A percentile compares a stretch with the other conserved stretches of the same genome.
Conservation (phyloP, 768 basidiomycete species). For the Auriscalpium vulgare region DNA sequence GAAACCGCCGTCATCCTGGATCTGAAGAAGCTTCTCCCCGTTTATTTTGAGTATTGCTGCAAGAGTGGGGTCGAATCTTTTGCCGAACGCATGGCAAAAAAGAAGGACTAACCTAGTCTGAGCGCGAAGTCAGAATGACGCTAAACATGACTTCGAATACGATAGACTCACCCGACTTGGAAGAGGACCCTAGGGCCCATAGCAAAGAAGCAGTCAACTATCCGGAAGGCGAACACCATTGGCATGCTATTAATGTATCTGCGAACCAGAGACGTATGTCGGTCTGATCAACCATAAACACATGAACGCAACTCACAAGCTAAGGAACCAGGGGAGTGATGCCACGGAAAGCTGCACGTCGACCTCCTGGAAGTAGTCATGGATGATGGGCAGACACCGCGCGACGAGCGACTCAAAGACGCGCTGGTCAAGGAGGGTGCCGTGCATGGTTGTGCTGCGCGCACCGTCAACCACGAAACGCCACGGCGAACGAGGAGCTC, state of each 20-base stretch:
- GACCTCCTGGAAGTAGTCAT: constrained; percentile 83
- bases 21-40: constrained; percentile 81
- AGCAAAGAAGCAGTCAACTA: constrained; percentile 96
- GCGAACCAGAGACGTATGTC: background rate
- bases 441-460: constrained; percentile 91
- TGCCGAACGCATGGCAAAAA: too few species aligned
- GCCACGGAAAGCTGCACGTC: constrained; percentile 97
- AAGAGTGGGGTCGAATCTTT: background rate
- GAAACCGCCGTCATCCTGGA: constrained; percentile 96
- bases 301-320: constrained; percentile 57
- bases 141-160: background rate
- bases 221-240: constrained; percentile 95
- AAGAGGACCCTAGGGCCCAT: constrained; percentile 99
- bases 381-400: constrained; percentile 84
- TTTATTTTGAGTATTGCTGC: constrained; percentile 96
- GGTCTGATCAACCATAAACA: constrained; percentile 1
- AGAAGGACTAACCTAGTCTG: constrained; percentile 45
- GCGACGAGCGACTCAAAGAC: constrained; percentile 94
- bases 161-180: constrained; percentile 80
- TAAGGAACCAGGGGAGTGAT: constrained; percentile 96
- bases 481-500: constrained; percentile 16
- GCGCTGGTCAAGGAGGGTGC: constrained; percentile 95
- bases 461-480: background rate
- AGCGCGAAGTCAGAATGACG: background rate
- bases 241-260: constrained; percentile 93